Percentiles rank a stretch among this genome's conserved stretches.
phyloP scores from a whole-genome alignment of 148 eudicot genomes.

The Camellia japonica region DNA sequence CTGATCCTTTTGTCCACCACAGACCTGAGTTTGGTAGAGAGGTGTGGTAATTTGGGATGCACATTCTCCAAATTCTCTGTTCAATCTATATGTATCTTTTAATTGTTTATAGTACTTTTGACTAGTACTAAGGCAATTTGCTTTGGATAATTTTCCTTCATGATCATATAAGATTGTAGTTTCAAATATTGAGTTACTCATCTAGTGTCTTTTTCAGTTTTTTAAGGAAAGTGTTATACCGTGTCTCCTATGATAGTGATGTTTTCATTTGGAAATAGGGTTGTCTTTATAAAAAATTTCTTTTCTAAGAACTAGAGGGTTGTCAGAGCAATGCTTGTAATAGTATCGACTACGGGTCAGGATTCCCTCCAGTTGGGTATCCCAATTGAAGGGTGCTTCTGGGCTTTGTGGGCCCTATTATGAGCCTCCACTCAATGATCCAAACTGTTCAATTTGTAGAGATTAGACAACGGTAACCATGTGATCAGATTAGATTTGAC shows the following conservation, averaged over 20 bases:
- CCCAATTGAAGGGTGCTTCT: too few relatives aligned
- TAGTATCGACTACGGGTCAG: too few relatives aligned
- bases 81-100: neutral
- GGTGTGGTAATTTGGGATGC: constrained; percentile 3
- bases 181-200: neutral
- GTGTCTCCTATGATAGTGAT: neutral
- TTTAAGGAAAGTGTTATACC: neutral
- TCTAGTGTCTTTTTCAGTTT: neutral
- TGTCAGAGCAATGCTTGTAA: too few relatives aligned
- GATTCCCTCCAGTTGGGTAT: too few relatives aligned
- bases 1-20: constrained; percentile 30
- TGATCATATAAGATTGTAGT: neutral
- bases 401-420: too few relatives aligned
- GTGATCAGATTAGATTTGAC: too few relatives aligned
- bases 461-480: too few relatives aligned
- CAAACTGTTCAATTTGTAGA: too few relatives aligned
- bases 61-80: neutral
- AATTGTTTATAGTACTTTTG: neutral
- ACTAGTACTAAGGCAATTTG: neutral
- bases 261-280: too few relatives aligned
- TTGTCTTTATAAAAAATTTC: too few relatives aligned
- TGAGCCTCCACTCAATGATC: too few relatives aligned
- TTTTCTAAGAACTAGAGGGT: too few relatives aligned
- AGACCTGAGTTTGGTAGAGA: neutral
- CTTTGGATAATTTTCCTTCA: neutral